Conservation (phyloP, 768 basidiomycete species). For the Russula sp. region DNA sequence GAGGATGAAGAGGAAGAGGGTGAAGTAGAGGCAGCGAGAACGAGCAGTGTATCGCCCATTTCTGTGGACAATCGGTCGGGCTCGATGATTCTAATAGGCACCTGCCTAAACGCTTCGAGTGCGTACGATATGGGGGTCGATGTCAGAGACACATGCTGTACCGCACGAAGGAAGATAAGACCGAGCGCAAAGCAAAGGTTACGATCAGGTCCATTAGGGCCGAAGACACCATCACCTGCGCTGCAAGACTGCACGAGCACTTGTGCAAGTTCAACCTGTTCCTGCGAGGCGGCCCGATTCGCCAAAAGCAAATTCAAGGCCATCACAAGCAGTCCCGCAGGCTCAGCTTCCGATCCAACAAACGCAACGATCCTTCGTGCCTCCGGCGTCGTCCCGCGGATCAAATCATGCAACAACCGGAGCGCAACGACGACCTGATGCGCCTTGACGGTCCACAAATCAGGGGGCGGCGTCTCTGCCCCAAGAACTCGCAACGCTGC, state of each 20-base stretch:
- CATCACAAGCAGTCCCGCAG: constrained; percentile 42
- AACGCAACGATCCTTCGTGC: constrained; percentile 44
- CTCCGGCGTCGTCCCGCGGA: constrained; percentile 40
- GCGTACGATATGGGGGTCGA: constrained; percentile 16
- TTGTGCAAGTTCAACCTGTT: constrained; percentile 45
- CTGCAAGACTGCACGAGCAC: constrained; percentile 32
- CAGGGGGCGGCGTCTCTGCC: constrained; percentile 40
- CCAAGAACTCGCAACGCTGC: constrained; percentile 45
- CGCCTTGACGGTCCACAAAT: constrained; percentile 39
- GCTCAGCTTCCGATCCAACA: constrained; percentile 45
- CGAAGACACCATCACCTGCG: background rate
- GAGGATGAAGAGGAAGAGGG: constrained; percentile 28
- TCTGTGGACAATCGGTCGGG: constrained; percentile 35
- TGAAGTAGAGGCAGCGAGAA: constrained; percentile 29
- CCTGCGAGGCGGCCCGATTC: constrained; percentile 45
- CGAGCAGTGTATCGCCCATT: constrained; percentile 40
- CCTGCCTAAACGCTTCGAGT: constrained; percentile 19
- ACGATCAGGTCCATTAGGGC: constrained; percentile 35
- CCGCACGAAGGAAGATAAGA: constrained; percentile 33
- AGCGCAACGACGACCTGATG: constrained; percentile 52
- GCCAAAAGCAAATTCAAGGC: constrained; percentile 50
- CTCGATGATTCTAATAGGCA: constrained; percentile 25
- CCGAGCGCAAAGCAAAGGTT: constrained; percentile 31
- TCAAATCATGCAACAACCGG: constrained; percentile 48
- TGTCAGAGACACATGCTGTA: constrained; percentile 29